Conservation (phyloP, 1,284 basidiomycete genomes). For the Boletellus deceptivus region DNA sequence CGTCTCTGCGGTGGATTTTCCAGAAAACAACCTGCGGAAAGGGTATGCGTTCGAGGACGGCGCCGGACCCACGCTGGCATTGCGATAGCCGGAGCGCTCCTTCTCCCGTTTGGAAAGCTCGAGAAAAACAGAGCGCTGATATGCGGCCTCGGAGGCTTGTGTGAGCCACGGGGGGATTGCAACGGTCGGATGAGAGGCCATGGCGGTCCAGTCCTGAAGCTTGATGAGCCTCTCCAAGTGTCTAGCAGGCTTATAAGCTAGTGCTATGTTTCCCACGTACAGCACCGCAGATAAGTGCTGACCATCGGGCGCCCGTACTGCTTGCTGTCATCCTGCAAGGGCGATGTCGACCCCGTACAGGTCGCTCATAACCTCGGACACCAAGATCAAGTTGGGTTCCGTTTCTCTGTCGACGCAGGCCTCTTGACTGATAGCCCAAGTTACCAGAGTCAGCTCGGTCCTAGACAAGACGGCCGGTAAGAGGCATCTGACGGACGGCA, state of each 20-base stretch:
- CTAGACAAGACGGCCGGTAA: conserved; percentile 76
- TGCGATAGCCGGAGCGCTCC: conserved; percentile 22
- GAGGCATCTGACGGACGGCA: conserved; percentile 67
- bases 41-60: not conserved
- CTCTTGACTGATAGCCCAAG: conserved; percentile 7
- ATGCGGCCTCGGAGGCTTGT: conserved; percentile 8
- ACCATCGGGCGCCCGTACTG: too few relatives aligned
- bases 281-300: not conserved
- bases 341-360: conserved; percentile 18
- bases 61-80: conserved; percentile 1
- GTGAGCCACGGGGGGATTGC: conserved; percentile 21
- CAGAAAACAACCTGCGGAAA: conserved; percentile 21
- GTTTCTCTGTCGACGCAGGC: not conserved
- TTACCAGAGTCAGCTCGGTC: conserved; percentile 73
- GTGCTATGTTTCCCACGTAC: conserved; percentile 19
- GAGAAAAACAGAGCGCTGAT: conserved; percentile 14
- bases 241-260: not conserved
- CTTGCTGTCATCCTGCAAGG: conserved; percentile 8
- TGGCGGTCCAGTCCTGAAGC: not conserved
- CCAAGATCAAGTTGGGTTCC: conserved; percentile 48
- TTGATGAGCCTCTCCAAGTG: too few relatives aligned
- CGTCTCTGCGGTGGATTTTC: conserved; percentile 25
- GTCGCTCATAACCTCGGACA: conserved; percentile 35
- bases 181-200: conserved; percentile 9
- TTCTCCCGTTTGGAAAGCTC: conserved; percentile 26